A percentile compares a stretch with the other conserved stretches of the same genome.
phyloP scores from a whole-genome alignment of 2,329 filamentous ascomycete species.

The Pseudogymnoascus verrucosus region DNA sequence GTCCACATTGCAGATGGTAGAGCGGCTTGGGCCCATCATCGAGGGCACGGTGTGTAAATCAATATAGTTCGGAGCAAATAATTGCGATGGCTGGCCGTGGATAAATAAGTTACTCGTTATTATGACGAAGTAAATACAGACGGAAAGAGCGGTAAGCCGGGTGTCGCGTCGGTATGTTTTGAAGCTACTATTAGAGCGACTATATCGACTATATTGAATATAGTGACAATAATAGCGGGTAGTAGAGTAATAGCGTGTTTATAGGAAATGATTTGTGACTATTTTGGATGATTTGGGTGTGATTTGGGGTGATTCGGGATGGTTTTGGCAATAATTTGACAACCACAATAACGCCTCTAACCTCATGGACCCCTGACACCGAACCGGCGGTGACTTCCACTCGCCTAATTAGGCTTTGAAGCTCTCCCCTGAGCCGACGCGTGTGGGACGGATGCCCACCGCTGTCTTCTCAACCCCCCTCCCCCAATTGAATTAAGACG shows the following conservation, averaged over 20 bases:
- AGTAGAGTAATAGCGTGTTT: constrained; percentile 1
- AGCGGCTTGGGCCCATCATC: not conserved
- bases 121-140: not conserved
- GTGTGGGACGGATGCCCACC: constrained; percentile 4
- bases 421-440: constrained; percentile 1
- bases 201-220: not conserved
- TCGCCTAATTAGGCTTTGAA: constrained; percentile 7
- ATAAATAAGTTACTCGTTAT: not conserved
- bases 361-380: not conserved
- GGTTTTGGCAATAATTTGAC: constrained; percentile 2
- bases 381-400: not conserved
- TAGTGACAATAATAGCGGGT: not conserved
- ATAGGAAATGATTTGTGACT: not conserved
- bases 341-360: not conserved
- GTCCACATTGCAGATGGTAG: not conserved
- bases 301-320: not conserved
- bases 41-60: constrained; percentile 1
- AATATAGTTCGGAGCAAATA: not conserved
- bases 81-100: not conserved
- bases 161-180: not conserved
- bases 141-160: constrained; percentile 3
- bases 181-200: not conserved
- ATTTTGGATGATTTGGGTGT: not conserved
- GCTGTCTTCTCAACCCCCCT: not conserved
- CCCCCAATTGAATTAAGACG: not conserved